Base-by-base conservation (phyloP, 2,329 filamentous ascomycete genomes). In the Aaosphaeria arxii region DNA sequence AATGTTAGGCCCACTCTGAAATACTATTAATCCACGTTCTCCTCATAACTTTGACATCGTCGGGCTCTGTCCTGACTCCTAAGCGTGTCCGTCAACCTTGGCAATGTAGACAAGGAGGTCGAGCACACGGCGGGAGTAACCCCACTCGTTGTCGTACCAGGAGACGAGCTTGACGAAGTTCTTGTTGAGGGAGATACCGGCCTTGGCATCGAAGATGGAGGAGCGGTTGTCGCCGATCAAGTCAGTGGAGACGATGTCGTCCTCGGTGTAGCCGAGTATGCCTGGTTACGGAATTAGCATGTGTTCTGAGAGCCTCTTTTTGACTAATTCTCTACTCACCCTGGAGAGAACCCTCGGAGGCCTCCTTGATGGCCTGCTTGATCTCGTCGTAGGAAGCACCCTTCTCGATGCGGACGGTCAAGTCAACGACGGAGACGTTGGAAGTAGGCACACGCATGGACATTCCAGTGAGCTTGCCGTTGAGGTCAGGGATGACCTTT, bases 121-220 rank as follows among this genome's bases (percentile, higher is more conserved):
- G 55, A 78, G 71, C 51, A 78, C 76, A 74, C 76, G 94, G 81
- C 91, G 91, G 76, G 89, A 95, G 88, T 99, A 97, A 71, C 91
- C 94, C 91, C 91, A 96, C 85, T 97, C 92, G 84, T 97, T 97
- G 84, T 96, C 91, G 80, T 96, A 96, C 94, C 92, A 97, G 69
- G 86, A 86, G 74, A 96, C 88, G 56, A 99, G 84, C 88, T 99
- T 99, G 84, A 96, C 86, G 76, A 97, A 97, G 86, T 96, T 91
- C 71, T 91, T 78, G 86, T 97, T 99, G 67, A 99, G 87, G 61
- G 91, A 88, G 78, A 99, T 97, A 84, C 94, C 94, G 54, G 94
- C 94, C 88, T 96, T 95, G 76, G 91, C 91, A 75, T 99, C 94
- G 78, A 99, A 96, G 84, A 97, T 95, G 80, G 91, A 96, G 62